These are phyloP conservation scores for Microglena sp. DNA, from an alignment of 139 green algal genomes.

Conservation along the genomic window DNA sequence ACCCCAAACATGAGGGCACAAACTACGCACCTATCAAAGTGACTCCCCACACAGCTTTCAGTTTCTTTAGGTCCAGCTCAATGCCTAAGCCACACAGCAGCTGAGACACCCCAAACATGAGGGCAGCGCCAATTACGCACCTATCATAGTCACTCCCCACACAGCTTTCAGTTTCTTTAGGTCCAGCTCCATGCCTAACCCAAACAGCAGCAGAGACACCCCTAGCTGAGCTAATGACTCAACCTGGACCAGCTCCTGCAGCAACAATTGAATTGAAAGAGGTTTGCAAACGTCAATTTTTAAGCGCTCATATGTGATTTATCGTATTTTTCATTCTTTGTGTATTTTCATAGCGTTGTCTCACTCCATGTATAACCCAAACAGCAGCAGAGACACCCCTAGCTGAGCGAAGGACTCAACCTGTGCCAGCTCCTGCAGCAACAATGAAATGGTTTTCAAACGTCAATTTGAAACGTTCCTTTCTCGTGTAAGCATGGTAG, in stretches of 20 bases:
- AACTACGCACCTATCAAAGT: too few relatives aligned
- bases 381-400: slow-evolving; percentile 91
- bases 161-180: slow-evolving; percentile 71
- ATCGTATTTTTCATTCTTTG: not conserved
- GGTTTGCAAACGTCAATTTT: too few relatives aligned
- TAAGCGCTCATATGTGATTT: too few relatives aligned
- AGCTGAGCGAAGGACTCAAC: slow-evolving; percentile 92
- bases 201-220: slow-evolving; percentile 92
- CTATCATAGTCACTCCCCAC: slow-evolving; percentile 70
- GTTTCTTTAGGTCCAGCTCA: slow-evolving; percentile 29
- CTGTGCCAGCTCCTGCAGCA: slow-evolving; percentile 63
- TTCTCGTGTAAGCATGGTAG: too few relatives aligned
- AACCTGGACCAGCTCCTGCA: slow-evolving; percentile 73
- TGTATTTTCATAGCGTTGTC: not conserved
- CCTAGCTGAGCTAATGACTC: slow-evolving; percentile 92
- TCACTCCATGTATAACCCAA: slow-evolving; percentile 27
- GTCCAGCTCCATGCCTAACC: slow-evolving; percentile 86
- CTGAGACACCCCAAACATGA: slow-evolving; percentile 87
- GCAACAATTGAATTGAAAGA: too few relatives aligned
- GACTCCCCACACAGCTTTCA: slow-evolving; percentile 85
- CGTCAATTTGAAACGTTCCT: too few relatives aligned
- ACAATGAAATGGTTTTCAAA: too few relatives aligned
- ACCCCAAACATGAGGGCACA: too few relatives aligned
- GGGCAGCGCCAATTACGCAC: too few relatives aligned
- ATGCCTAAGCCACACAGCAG: slow-evolving; percentile 68